These are phyloP conservation scores for Trametes cinnabarina DNA, from an alignment of 768 basidiomycete genomes.

Conservation along the genomic window DNA sequence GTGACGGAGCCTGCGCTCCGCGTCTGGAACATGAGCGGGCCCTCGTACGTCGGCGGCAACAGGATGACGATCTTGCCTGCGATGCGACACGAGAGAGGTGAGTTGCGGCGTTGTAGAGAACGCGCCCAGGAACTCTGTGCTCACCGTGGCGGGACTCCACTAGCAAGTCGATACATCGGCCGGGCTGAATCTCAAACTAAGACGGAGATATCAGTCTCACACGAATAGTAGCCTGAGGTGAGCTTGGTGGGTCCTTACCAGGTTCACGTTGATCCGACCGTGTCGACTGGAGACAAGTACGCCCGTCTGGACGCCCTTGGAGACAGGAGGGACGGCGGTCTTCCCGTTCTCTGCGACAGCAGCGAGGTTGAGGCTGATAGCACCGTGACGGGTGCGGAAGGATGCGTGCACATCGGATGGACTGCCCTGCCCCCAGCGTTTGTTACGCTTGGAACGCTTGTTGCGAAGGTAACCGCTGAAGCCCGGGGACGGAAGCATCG, in stretches of 20 bases:
- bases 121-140: neutral
- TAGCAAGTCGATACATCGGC: constrained; percentile 16
- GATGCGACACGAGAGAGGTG: neutral
- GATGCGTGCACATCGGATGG: constrained; percentile 21
- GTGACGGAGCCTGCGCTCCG: constrained; percentile 1
- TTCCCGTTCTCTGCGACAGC: constrained; percentile 8
- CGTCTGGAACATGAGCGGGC: constrained; percentile 15
- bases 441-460: neutral
- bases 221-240: too few relatives aligned
- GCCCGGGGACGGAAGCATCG: neutral
- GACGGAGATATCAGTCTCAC: too few relatives aligned
- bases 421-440: constrained; percentile 2
- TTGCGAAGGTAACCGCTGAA: neutral
- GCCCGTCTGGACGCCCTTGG: constrained; percentile 7
- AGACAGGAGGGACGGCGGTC: neutral
- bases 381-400: constrained; percentile 26
- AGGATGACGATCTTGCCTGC: constrained; percentile 16
- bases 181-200: constrained; percentile 13
- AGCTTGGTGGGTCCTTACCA: constrained; percentile 21
- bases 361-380: constrained; percentile 25
- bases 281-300: constrained; percentile 20
- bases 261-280: constrained; percentile 23
- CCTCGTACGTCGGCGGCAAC: constrained; percentile 22
- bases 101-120: too few relatives aligned
- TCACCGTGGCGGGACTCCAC: constrained; percentile 11